Percentiles rank a stretch among this genome's conserved stretches.
Evolutionary conservation across 1,284 basidiomycete genomes (phyloP).

Genomic region (Spongispora temasekensis): DNA sequence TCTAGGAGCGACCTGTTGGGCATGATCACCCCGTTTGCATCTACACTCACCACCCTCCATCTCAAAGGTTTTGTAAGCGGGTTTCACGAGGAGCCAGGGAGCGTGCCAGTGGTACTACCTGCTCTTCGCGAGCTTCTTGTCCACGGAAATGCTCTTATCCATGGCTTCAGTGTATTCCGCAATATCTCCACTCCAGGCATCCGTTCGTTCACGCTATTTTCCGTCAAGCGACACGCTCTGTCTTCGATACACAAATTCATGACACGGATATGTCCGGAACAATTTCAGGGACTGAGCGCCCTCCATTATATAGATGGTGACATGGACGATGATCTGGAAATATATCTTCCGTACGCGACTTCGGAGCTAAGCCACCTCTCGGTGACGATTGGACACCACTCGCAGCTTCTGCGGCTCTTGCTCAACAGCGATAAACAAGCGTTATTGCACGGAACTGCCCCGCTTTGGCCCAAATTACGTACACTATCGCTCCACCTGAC

Average conservation of each 20-base stretch:
- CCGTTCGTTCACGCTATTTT: constrained; percentile 26
- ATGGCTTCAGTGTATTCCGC: constrained; percentile 38
- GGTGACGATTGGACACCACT: constrained; percentile 34
- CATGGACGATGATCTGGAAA: constrained; percentile 38
- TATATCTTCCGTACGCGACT: constrained; percentile 33
- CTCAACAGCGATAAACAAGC: constrained; percentile 38
- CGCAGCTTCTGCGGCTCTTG: constrained; percentile 35
- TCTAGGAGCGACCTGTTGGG: constrained; percentile 30
- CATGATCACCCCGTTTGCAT: constrained; percentile 32
- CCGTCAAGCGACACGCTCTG: constrained; percentile 30
- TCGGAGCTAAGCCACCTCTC: constrained; percentile 36
- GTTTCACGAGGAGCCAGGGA: constrained; percentile 37
- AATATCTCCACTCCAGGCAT: constrained; percentile 36
- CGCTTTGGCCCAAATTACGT: constrained; percentile 35
- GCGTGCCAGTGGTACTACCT: constrained; percentile 33
- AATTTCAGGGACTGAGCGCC: constrained; percentile 32
- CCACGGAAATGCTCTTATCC: constrained; percentile 34
- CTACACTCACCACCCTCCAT: constrained; percentile 34
- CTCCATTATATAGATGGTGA: constrained; percentile 39
- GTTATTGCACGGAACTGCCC: constrained; percentile 31
- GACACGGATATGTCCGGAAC: constrained; percentile 36
- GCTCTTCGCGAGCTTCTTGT: constrained; percentile 31
- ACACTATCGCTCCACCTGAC: constrained; percentile 30
- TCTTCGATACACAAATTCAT: constrained; percentile 39
- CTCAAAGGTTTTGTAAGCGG: constrained; percentile 36